Base-by-base conservation (phyloP, 2,329 filamentous ascomycete genomes). In the Epichloe sp. region DNA sequence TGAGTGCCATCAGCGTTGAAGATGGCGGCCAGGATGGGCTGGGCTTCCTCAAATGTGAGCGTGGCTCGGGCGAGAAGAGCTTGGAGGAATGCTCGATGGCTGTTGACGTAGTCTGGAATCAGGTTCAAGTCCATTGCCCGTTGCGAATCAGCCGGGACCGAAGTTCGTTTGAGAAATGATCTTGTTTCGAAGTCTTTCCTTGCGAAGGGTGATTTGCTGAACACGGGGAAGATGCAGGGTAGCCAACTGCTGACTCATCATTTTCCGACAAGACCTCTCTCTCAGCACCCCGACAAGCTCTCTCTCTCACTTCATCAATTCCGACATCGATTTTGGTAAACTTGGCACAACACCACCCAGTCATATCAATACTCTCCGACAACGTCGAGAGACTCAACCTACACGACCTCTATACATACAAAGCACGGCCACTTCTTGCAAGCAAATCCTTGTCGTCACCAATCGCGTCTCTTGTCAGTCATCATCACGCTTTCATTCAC, bases 51-150 rank as follows among this genome's bases (percentile, higher is more conserved):
- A 55, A 86, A 80, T 0, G 87, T 94, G 65, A 97, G 75, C 44
- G 82, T 80, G 21, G 86, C 85, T 47, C 83, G 82, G 3, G 86
- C 81, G 66, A 96, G 76, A 58, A 98, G 82, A 47, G 87, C 86
- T 68, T 98, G 93, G 0, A 97, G 74, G 62, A 98, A 95, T 8
- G 91, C 90, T 52, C 88, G 84, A 65, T 96, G 86, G 55, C 76
- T 76, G 63, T 94, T 73, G 51, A 65, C 63, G 60, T 77, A 79
- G 21, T 67, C 64, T 1, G 56, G 55, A 3, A 61, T 61, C 11
- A 68, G 47, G 17, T 65, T 58, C 17, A 62, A 61, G 37, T 66
- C 57, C 56, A 59, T 63, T 5, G 38, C 49, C 21, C 8, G 35
- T 23, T 19, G 15, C 36, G 7, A 40, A 40, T 34, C 11, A 23